A percentile compares a stretch with the other conserved stretches of the same genome.
Conservation (phyloP, 371 early-diverging fungal genomes). For the Parasitella parasitica region DNA sequence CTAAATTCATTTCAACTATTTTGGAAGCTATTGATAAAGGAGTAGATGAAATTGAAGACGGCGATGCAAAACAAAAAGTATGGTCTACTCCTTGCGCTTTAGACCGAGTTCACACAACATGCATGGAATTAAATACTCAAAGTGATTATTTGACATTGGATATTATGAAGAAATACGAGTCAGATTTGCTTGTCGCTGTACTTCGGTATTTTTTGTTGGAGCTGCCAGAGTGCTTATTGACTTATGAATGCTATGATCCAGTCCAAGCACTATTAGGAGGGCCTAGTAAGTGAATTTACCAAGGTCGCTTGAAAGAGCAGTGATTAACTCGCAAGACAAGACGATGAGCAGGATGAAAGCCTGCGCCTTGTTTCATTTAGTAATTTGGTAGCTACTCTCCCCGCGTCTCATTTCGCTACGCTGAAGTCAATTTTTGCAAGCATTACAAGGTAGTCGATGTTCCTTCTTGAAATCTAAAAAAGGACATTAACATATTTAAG, state of each 20-base stretch:
- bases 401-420: conserved; percentile 54
- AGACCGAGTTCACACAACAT: conserved; percentile 62
- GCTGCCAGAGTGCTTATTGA: conserved; percentile 67
- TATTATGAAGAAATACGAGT: conserved; percentile 55
- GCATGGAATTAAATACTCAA: conserved; percentile 58
- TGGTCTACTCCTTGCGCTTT: conserved; percentile 68
- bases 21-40: conserved; percentile 34
- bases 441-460: conserved; percentile 37
- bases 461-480: not conserved
- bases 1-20: conserved; percentile 53
- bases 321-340: not conserved
- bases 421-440: conserved; percentile 45
- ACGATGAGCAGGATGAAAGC: conserved; percentile 46
- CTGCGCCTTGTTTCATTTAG: conserved; percentile 49
- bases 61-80: conserved; percentile 24
- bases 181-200: conserved; percentile 61
- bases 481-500: not conserved
- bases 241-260: conserved; percentile 73
- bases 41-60: conserved; percentile 9
- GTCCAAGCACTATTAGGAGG: conserved; percentile 64
- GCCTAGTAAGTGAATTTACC: conserved; percentile 32
- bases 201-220: conserved; percentile 71
- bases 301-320: no score
- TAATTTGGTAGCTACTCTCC: conserved; percentile 58
- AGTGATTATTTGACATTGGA: conserved; percentile 53